Evolutionary conservation across 768 basidiomycete genomes (phyloP), one percentile per base, ranked within the genome.

Genomic region (Xanthoconium purpureum): DNA sequence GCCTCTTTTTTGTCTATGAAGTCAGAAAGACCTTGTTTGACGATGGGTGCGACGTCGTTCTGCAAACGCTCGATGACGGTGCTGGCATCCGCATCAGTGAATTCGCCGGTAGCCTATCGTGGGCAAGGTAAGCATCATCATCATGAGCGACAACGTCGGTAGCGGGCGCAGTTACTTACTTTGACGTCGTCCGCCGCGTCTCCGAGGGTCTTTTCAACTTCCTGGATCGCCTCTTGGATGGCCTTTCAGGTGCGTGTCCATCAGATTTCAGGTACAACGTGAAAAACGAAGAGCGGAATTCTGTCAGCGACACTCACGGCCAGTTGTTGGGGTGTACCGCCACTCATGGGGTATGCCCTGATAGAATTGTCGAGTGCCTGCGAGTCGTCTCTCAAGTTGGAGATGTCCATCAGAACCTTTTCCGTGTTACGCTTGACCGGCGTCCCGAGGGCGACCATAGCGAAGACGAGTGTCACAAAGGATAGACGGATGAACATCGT

Each of bases 401-500:
- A n/a, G 14, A 66, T 20, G 44, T 56, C 63, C 1, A 5, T 3
- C 40, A 20, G 8, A 10, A 63, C 30, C 37, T 30, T 4, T 4
- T 3, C 5, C 2, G 6, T n/a, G 47, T 46, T 52, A 42, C 57
- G 65, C 50, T 47, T 56, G 45, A 55, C 42, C 1, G 57, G 58
- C n/a, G 37, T 38, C 10, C 57, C 64, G 42, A 66, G 28, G 29
- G 50, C 39, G n/a, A 36, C 40, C 38, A 55, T 8, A 8, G 57
- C 65, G 40, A 60, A 11, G 44, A 54, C 2, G 38, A 65, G 57
- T 6, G 36, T 44, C 37, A 60, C 40, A 14, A 63, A 47, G 10
- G 55, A 60, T 12, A 43, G 47, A 33, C n/a, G 55, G n/a, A 63
- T 35, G 39, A 50, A 32, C 63, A 64, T 64, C 33, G 40, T 7